A percentile compares a stretch with the other conserved stretches of the same genome.
These are phyloP conservation scores for Amanita jacksonii DNA, from an alignment of 768 basidiomycete species.

Conservation along the genomic window DNA sequence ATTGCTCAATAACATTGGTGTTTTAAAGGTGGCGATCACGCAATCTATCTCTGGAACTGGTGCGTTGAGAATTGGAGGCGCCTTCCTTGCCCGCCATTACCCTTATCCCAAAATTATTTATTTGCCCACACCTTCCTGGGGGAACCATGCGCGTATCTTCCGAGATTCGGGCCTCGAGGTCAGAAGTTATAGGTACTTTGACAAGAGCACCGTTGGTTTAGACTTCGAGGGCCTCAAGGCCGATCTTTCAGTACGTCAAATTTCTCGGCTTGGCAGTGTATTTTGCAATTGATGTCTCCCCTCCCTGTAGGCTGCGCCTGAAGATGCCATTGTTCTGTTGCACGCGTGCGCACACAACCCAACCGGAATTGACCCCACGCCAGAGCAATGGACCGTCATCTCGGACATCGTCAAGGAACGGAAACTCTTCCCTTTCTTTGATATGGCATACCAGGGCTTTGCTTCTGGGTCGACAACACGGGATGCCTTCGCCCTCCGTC, in stretches of 20 bases:
- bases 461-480: conserved; percentile 86
- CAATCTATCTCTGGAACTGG: conserved; percentile 98
- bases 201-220: conserved; percentile 84
- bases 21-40: conserved; percentile 63
- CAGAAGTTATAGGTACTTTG: conserved; percentile 87
- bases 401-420: conserved; percentile 82
- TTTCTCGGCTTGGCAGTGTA: neutral
- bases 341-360: conserved; percentile 99
- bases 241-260: conserved; percentile 61
- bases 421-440: conserved; percentile 95
- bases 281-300: conserved; percentile 4
- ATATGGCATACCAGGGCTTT: conserved; percentile 99
- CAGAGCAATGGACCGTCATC: conserved; percentile 86
- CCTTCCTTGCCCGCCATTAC: conserved; percentile 85
- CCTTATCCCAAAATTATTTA: conserved; percentile 83
- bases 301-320: conserved; percentile 49
- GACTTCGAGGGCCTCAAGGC: conserved; percentile 87
- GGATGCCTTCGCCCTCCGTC: conserved; percentile 91
- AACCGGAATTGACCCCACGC: conserved; percentile 94
- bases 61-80: conserved; percentile 90
- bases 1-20: conserved; percentile 8
- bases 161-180: conserved; percentile 93
- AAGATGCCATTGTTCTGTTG: conserved; percentile 76
- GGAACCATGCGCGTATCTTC: conserved; percentile 92
- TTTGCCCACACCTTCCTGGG: conserved; percentile 92